phyloP scores from a whole-genome alignment of 2,329 filamentous ascomycete species.

The Eurotiales sp. region DNA sequence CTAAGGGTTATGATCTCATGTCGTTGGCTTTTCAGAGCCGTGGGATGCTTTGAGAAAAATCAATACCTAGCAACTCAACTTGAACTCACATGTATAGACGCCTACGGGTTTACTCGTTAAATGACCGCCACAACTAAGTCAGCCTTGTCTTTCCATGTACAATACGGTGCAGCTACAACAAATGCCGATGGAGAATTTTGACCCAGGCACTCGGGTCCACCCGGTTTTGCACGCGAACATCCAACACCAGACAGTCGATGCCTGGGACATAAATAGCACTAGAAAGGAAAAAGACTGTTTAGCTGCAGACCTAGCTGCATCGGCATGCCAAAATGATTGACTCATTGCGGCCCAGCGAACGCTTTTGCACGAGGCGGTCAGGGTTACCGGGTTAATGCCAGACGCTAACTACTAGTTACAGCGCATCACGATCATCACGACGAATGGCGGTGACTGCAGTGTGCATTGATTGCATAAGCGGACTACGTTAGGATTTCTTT shows the following conservation, averaged over 20 bases:
- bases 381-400: slow-evolving; percentile 14
- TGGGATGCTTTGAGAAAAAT: no score
- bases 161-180: not conserved
- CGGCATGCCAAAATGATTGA: no score
- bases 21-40: no score
- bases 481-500: not conserved
- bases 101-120: no score
- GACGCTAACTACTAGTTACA: slow-evolving; percentile 6
- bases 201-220: slow-evolving; percentile 4
- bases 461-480: no score
- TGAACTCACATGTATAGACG: no score
- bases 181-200: not conserved
- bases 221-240: no score
- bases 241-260: not conserved
- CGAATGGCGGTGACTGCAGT: slow-evolving; percentile 10
- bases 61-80: no score
- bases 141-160: no score
- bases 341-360: slow-evolving; percentile 5
- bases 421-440: not conserved
- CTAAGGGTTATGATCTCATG: no score
- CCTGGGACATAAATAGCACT: not conserved
- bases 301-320: not conserved
- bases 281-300: no score
- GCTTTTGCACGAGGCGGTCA: slow-evolving; percentile 10
- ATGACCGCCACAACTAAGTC: no score